Evolutionary conservation across 1,139 yeast species (phyloP).

Genomic region (Wickerhamiella pararugosa): DNA sequence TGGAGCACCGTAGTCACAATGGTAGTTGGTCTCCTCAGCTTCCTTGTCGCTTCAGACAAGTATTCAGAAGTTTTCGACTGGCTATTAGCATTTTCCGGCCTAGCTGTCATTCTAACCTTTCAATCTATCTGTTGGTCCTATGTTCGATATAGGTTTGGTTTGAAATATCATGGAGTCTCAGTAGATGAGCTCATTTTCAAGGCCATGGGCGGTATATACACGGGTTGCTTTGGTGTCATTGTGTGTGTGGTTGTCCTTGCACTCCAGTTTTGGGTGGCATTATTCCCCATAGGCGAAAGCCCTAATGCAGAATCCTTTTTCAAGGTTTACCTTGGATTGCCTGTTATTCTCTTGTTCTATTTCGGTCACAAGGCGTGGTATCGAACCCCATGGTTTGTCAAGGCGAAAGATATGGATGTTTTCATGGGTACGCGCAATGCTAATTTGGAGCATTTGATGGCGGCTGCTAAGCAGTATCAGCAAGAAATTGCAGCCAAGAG

Average conservation of each 20-base stretch:
- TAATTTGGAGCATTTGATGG: slow-evolving; percentile 36
- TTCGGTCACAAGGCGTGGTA: slow-evolving; percentile 35
- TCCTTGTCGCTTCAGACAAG: slow-evolving; percentile 53
- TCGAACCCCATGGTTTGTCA: slow-evolving; percentile 28
- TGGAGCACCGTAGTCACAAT: slow-evolving; percentile 46
- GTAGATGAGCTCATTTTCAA: slow-evolving; percentile 52
- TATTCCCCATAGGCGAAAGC: slow-evolving; percentile 37
- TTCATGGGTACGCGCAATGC: slow-evolving; percentile 40
- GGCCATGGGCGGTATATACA: slow-evolving; percentile 54
- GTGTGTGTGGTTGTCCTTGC: slow-evolving; percentile 40
- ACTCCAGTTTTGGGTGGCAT: slow-evolving; percentile 63
- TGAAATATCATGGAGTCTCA: slow-evolving; percentile 46
- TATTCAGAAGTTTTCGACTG: slow-evolving; percentile 58
- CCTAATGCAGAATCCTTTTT: slow-evolving; percentile 32
- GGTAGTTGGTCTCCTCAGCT: slow-evolving; percentile 50
- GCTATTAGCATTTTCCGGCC: slow-evolving; percentile 66
- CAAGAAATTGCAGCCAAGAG: slow-evolving; percentile 1
- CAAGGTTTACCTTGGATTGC: slow-evolving; percentile 38
- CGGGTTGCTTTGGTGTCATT: slow-evolving; percentile 50
- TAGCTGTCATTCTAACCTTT: slow-evolving; percentile 67
- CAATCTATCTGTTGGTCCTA: slow-evolving; percentile 54
- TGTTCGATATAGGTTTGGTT: slow-evolving; percentile 51
- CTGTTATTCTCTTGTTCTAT: slow-evolving; percentile 35
- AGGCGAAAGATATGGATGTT: slow-evolving; percentile 39
- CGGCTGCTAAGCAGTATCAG: slow-evolving; percentile 1